Base-by-base conservation (phyloP, 208 protist species). In the Blechomonas ayalai region DNA sequence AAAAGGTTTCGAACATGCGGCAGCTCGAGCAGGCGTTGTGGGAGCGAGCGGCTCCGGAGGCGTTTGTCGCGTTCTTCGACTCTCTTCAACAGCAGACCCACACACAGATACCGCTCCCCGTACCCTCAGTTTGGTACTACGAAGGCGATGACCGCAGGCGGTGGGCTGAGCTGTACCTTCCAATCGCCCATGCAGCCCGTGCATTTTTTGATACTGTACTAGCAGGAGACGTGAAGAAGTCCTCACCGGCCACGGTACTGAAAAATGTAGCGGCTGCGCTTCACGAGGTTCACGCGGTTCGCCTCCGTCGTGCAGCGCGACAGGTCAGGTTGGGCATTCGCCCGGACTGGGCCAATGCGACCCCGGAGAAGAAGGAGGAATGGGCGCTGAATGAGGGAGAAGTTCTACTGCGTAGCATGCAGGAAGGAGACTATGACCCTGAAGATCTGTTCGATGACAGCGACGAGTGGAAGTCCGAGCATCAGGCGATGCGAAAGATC, bases 91-190 rank as follows among this genome's bases (percentile, higher is more conserved):
- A 82, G 39, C 74, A 84, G 54, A 81, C 78, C 12, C 57, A 61
- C 36, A 77, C 73, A n/a, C 67, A 63, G 26, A 71, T 89, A 31
- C 77, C 85, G 6, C 52, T 93, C 10, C 81, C 85, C 1, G 70
- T 67, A 12, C 74, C 81, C 12, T 73, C 81, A 19, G 70, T 93
- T 29, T 93, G 77, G 73, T 57, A 79, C 27, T 84, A 87, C 42
- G 85, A 90, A 50, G 71, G 67, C 15, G 73, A 83, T 15, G 70
- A 59, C 13, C 61, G 58, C n/a, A 67, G 43, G 59, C 61, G 72
- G 61, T 93, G 85, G 85, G 75, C 63, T 23, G 75, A 80, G 47
- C 64, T 51, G 52, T 93, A 82, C 71, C 49, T 89, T 27, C 72
- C 78, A 9, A 27, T 61, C 41, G 64, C 67, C 42, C 69, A 66